Conservation (phyloP, 179 eudicot species). For the Sideroxylon spinosum region DNA sequence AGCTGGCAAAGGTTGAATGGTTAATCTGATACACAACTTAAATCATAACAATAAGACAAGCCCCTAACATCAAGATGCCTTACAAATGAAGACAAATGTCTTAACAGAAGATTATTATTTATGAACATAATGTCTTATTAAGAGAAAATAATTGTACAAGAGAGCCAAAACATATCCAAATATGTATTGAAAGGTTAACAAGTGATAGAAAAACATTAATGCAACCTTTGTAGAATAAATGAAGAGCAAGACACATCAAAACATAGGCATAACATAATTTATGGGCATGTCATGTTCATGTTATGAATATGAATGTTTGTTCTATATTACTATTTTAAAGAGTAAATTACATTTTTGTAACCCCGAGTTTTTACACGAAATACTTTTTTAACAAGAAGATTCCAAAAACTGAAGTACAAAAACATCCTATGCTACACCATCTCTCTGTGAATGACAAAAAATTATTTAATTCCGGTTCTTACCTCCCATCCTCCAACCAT, state of each 20-base stretch:
- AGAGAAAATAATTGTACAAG: background rate
- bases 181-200: background rate
- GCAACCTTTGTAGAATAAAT: conserved; percentile 6
- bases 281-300: background rate
- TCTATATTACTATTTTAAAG: background rate
- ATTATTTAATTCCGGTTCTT: no score
- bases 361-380: no score
- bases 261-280: background rate
- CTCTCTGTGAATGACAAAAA: no score
- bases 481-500: no score
- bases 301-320: background rate
- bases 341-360: no score
- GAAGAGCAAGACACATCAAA: background rate
- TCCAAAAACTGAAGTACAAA: no score
- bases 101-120: background rate
- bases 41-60: background rate
- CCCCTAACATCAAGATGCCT: background rate
- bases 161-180: background rate
- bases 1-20: background rate
- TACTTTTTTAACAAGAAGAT: no score
- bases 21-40: background rate
- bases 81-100: background rate
- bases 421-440: no score
- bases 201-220: background rate
- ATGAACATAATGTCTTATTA: background rate